Conservation (phyloP, 2,329 filamentous ascomycete genomes). For the Phaeosphaeriaceae sp. region DNA sequence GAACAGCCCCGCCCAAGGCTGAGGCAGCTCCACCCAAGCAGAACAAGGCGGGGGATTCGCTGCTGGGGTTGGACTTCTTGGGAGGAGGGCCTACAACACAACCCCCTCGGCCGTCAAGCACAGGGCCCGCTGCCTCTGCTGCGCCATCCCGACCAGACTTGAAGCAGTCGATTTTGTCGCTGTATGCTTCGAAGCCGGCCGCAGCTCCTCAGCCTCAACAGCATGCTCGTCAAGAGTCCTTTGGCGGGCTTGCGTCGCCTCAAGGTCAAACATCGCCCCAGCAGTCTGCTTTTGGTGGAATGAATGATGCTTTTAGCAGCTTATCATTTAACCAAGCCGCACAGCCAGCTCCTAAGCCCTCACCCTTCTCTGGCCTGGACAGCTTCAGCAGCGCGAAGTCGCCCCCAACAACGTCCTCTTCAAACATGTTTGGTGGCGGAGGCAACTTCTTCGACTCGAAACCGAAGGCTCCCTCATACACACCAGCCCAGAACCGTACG, state of each 20-base stretch:
- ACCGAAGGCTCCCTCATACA: constrained; percentile 59
- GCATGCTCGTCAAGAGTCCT: constrained; percentile 61
- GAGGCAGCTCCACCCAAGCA: constrained; percentile 65
- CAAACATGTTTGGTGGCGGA: constrained; percentile 65
- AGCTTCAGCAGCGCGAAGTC: constrained; percentile 57
- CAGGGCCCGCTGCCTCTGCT: constrained; percentile 64
- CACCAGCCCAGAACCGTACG: constrained; percentile 54
- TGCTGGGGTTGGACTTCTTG: constrained; percentile 92
- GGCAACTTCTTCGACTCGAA: constrained; percentile 85
- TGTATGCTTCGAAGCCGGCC: constrained; percentile 89
- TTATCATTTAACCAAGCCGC: constrained; percentile 63
- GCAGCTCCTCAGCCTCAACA: constrained; percentile 57
- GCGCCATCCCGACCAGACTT: constrained; percentile 85
- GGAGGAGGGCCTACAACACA: constrained; percentile 73
- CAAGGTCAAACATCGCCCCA: constrained; percentile 39
- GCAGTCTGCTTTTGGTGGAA: constrained; percentile 64
- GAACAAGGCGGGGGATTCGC: constrained; percentile 80
- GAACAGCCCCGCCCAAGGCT: constrained; percentile 68
- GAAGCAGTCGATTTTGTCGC: constrained; percentile 95
- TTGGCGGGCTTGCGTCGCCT: constrained; percentile 58
- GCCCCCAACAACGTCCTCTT: constrained; percentile 53
- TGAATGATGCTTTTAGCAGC: constrained; percentile 82
- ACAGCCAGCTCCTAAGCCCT: constrained; percentile 60
- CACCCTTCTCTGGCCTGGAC: constrained; percentile 69
- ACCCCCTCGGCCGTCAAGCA: constrained; percentile 80